phyloP scores from a whole-genome alignment of 352 stramenopile species.

The Globisporangium recalcitrans region DNA sequence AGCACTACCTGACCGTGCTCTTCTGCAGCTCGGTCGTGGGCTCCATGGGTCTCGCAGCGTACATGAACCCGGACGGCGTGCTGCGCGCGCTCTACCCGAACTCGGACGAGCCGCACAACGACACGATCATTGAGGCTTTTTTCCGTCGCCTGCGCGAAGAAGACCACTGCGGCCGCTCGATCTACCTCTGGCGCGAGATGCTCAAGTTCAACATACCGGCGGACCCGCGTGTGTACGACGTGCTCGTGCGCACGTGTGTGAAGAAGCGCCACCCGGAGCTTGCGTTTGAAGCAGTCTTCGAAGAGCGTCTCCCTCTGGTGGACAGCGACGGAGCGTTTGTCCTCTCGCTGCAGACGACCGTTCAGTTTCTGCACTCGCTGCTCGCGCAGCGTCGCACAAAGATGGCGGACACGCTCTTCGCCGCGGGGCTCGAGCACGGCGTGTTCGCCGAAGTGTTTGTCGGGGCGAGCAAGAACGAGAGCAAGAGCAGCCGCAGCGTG shows the following conservation, averaged over 20 bases:
- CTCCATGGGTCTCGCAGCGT: constrained; percentile 77
- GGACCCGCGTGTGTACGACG: constrained; percentile 70
- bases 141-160: constrained; percentile 81
- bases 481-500: constrained; percentile 28
- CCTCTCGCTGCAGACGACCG: constrained; percentile 46
- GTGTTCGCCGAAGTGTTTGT: constrained; percentile 53
- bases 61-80: constrained; percentile 82
- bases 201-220: constrained; percentile 59
- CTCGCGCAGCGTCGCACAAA: constrained; percentile 52
- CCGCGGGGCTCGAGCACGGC: constrained; percentile 37
- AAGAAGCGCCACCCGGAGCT: constrained; percentile 82
- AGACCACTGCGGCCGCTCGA: constrained; percentile 74
- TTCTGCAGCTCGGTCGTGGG: constrained; percentile 71
- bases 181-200: constrained; percentile 87
- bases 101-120: constrained; percentile 55
- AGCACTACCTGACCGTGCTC: constrained; percentile 66
- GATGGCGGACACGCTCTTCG: constrained; percentile 67
- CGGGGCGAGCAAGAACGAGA: constrained; percentile 34
- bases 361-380: constrained; percentile 68
- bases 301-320: constrained; percentile 48
- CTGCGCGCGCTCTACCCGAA: constrained; percentile 79
- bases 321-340: constrained; percentile 60
- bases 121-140: constrained; percentile 73
- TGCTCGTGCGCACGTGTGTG: constrained; percentile 77
- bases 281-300: constrained; percentile 63